These are phyloP conservation scores for Zymoseptoria pseudotritici DNA, from an alignment of 2,329 filamentous ascomycete species.

Conservation along the genomic window DNA sequence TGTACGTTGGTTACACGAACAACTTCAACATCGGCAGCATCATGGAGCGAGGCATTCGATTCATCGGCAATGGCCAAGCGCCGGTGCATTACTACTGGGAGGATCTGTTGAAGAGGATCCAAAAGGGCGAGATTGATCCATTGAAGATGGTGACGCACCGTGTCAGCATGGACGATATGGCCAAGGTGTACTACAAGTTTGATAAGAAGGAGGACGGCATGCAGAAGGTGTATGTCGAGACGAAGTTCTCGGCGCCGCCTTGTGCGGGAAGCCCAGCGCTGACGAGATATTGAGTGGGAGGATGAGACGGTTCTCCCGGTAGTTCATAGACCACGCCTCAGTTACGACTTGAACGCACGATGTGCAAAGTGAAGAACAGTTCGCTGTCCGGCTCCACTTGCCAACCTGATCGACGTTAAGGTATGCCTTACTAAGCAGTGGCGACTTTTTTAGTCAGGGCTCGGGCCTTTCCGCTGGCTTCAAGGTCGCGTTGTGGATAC, in stretches of 20 bases:
- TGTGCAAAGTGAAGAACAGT: too few relatives aligned
- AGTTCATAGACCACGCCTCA: not conserved
- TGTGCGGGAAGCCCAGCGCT: slow-evolving; percentile 44
- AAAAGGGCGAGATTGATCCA: slow-evolving; percentile 62
- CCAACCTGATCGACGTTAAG: too few relatives aligned
- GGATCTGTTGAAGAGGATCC: slow-evolving; percentile 61
- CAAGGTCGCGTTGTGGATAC: too few relatives aligned
- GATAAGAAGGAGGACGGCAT: slow-evolving; percentile 66
- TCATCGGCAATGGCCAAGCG: slow-evolving; percentile 62
- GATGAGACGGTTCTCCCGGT: not conserved
- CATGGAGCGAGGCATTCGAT: slow-evolving; percentile 78
- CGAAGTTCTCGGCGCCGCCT: slow-evolving; percentile 48
- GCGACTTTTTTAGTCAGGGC: too few relatives aligned
- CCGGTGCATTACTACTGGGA: slow-evolving; percentile 83
- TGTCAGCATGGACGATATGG: slow-evolving; percentile 46
- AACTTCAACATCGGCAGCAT: slow-evolving; percentile 76
- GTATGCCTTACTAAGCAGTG: too few relatives aligned
- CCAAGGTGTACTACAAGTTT: slow-evolving; percentile 51
- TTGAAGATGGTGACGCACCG: slow-evolving; percentile 76
- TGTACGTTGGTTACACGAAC: slow-evolving; percentile 61
- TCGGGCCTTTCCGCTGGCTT: too few relatives aligned
- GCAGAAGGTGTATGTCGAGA: slow-evolving; percentile 71
- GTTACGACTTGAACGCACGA: not conserved
- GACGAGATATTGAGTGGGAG: slow-evolving; percentile 35
- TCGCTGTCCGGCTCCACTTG: too few relatives aligned